Conservation (phyloP, 352 stramenopile genomes). For the Phytopythium mirpurense region DNA sequence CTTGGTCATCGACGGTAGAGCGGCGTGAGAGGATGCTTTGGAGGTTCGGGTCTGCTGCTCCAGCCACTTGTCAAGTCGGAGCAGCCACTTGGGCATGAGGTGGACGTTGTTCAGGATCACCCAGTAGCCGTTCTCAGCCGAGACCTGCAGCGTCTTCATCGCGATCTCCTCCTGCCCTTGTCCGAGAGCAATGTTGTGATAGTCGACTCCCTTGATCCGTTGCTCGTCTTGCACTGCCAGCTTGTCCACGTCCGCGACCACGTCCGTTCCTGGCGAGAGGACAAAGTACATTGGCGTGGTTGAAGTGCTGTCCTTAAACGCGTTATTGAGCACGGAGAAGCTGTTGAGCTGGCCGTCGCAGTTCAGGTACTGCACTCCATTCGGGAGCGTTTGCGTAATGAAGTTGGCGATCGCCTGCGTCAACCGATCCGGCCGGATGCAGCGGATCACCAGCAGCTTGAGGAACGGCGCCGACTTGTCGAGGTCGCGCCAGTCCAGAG, state of each 20-base stretch:
- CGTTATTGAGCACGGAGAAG: slow-evolving; percentile 92
- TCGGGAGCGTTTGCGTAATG: slow-evolving; percentile 76
- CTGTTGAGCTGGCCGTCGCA: slow-evolving; percentile 91
- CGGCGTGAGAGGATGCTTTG: slow-evolving; percentile 45
- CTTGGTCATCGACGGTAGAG: slow-evolving; percentile 4
- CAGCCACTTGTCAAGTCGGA: slow-evolving; percentile 91
- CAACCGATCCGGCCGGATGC: slow-evolving; percentile 92
- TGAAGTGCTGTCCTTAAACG: slow-evolving; percentile 91
- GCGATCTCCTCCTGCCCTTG: slow-evolving; percentile 92
- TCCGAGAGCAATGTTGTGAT: slow-evolving; percentile 94
- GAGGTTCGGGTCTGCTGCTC: slow-evolving; percentile 68
- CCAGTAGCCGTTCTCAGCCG: slow-evolving; percentile 91
- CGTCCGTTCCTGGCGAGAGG: slow-evolving; percentile 94
- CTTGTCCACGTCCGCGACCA: slow-evolving; percentile 94
- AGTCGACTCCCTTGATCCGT: slow-evolving; percentile 92
- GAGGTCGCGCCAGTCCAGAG: slow-evolving; percentile 89
- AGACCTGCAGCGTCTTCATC: slow-evolving; percentile 84
- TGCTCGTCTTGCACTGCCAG: slow-evolving; percentile 90
- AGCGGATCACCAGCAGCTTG: slow-evolving; percentile 93
- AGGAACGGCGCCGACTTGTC: slow-evolving; percentile 88
- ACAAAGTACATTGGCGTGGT: slow-evolving; percentile 98
- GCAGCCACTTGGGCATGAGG: slow-evolving; percentile 92
- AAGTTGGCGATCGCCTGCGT: slow-evolving; percentile 93
- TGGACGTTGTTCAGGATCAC: slow-evolving; percentile 95
- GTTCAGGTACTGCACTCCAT: slow-evolving; percentile 77